Evolutionary conservation across 306 rosid species (phyloP).

Genomic region (Dryas alaskensis): DNA sequence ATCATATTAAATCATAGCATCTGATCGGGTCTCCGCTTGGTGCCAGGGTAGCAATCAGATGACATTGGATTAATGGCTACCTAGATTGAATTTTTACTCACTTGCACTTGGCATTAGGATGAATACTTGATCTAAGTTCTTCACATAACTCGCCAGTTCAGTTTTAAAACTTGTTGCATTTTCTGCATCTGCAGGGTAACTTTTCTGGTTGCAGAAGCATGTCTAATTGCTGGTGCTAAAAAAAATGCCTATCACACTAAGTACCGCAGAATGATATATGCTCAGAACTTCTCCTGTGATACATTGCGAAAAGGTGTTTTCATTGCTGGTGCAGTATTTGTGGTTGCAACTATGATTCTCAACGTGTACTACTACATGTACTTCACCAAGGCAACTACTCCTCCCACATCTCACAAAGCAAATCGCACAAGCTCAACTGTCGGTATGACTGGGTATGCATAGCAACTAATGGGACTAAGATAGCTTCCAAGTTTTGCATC

Average conservation of each 20-base stretch:
- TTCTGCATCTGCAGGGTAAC: conserved; percentile 47
- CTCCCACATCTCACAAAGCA: conserved; percentile 56
- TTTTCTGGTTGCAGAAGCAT: conserved; percentile 82
- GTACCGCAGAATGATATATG: conserved; percentile 68
- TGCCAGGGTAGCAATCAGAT: not conserved
- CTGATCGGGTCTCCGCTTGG: not conserved
- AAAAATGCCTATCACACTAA: conserved; percentile 94
- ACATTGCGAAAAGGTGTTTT: conserved; percentile 85
- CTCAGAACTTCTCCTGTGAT: conserved; percentile 81
- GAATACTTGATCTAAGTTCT: not conserved
- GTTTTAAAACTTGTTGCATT: not conserved
- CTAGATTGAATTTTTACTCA: too few relatives aligned
- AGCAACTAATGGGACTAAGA: conserved; percentile 15
- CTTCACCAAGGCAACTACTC: conserved; percentile 73
- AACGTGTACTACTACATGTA: conserved; percentile 89
- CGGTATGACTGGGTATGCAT: conserved; percentile 82
- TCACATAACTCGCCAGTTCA: not conserved
- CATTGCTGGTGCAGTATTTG: conserved; percentile 80
- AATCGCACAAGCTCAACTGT: conserved; percentile 68
- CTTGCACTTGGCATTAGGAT: not conserved
- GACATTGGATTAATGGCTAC: not conserved
- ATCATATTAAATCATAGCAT: not conserved
- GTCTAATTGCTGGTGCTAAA: conserved; percentile 84
- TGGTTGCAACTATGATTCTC: conserved; percentile 82
- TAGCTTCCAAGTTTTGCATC: conserved; percentile 32